Conservation (phyloP, 768 basidiomycete species). For the Lactarius sanguifluus region DNA sequence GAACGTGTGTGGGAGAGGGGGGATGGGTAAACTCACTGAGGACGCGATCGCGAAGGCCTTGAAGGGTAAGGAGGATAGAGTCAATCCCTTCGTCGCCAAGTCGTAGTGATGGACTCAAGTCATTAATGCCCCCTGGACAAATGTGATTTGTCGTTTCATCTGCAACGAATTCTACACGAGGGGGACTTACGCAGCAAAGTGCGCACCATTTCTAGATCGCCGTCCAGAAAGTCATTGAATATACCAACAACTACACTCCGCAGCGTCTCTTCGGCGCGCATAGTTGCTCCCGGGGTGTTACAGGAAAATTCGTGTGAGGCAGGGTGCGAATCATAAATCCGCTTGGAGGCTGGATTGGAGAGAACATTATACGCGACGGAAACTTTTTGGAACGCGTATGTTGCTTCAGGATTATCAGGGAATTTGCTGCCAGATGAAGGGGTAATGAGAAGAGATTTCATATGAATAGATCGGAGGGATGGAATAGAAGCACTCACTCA, state of each 20-base stretch:
- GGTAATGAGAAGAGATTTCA: not conserved
- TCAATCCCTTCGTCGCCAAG: slow-evolving; percentile 80
- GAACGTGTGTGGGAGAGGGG: not conserved
- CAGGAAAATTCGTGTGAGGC: slow-evolving; percentile 46
- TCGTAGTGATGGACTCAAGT: slow-evolving; percentile 74
- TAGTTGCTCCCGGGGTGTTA: slow-evolving; percentile 54
- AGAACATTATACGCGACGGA: slow-evolving; percentile 82
- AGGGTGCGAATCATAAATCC: slow-evolving; percentile 63
- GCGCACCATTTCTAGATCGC: slow-evolving; percentile 83
- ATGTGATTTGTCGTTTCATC: slow-evolving; percentile 1
- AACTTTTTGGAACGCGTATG: slow-evolving; percentile 83
- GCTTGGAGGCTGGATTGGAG: slow-evolving; percentile 66
- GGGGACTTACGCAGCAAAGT: slow-evolving; percentile 62
- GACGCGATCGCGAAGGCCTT: slow-evolving; percentile 69
- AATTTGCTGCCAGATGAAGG: slow-evolving; percentile 59
- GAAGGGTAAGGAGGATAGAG: slow-evolving; percentile 66
- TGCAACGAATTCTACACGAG: slow-evolving; percentile 1
- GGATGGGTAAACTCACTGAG: slow-evolving; percentile 51
- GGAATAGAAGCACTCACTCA: slow-evolving; percentile 57
- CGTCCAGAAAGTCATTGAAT: slow-evolving; percentile 80
- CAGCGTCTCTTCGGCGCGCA: slow-evolving; percentile 75
- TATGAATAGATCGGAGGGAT: not conserved
- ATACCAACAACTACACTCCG: slow-evolving; percentile 70
- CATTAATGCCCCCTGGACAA: slow-evolving; percentile 65
- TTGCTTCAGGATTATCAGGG: slow-evolving; percentile 71